Conservation (phyloP, 768 basidiomycete species). For the Mrakia frigida region DNA sequence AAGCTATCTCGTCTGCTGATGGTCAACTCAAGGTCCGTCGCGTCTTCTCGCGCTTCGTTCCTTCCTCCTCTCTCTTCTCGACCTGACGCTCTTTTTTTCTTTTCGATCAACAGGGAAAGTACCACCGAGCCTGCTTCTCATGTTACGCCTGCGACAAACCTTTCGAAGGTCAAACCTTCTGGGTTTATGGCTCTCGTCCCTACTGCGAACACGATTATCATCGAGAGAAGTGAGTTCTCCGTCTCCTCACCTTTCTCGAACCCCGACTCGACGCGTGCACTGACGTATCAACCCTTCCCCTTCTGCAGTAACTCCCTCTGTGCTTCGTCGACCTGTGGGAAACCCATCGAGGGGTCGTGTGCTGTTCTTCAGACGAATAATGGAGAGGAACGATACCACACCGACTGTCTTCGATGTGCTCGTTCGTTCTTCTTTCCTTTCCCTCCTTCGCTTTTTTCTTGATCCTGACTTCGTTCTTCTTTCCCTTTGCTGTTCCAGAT, state of each 20-base stretch:
- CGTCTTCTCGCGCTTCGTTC: neutral
- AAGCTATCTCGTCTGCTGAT: slow-evolving; percentile 83
- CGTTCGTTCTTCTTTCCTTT: slow-evolving; percentile 12
- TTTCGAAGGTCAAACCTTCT: slow-evolving; percentile 87
- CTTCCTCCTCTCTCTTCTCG: too few relatives aligned
- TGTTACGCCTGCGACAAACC: slow-evolving; percentile 79
- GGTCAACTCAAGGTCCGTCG: slow-evolving; percentile 73
- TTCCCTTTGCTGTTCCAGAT: neutral
- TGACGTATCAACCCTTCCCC: neutral
- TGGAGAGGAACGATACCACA: slow-evolving; percentile 15
- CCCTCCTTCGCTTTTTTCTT: neutral
- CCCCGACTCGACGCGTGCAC: neutral
- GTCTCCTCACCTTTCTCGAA: neutral
- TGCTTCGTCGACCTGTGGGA: slow-evolving; percentile 66
- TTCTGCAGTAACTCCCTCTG: slow-evolving; percentile 63
- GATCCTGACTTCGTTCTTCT: neutral
- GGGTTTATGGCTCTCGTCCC: slow-evolving; percentile 83
- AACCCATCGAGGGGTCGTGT: slow-evolving; percentile 90
- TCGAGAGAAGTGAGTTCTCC: slow-evolving; percentile 62
- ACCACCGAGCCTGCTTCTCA: slow-evolving; percentile 85
- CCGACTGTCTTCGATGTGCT: slow-evolving; percentile 18
- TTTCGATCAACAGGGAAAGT: slow-evolving; percentile 51
- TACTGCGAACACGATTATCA: slow-evolving; percentile 90
- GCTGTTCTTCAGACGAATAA: slow-evolving; percentile 50
- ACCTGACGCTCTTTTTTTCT: too few relatives aligned